A percentile compares a stretch with the other conserved stretches of the same genome.
Evolutionary conservation across 2,329 filamentous ascomycete genomes (phyloP).

Genomic region (Aspergillus sp.): DNA sequence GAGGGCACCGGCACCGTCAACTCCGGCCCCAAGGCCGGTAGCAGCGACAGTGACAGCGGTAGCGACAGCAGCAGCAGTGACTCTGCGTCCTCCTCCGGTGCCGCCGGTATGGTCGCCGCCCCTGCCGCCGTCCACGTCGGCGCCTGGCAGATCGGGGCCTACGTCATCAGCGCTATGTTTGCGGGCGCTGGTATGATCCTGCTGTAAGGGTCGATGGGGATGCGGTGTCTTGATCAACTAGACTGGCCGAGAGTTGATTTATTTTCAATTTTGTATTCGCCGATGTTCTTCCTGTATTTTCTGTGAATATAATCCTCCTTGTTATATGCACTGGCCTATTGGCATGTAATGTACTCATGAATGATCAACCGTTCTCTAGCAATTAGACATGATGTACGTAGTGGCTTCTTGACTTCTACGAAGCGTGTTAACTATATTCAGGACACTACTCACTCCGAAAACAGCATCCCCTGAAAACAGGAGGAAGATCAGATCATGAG

Average conservation of each 20-base stretch:
- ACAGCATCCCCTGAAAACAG: too few species aligned
- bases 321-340: too few species aligned
- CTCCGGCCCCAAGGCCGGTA: slow-evolving; percentile 18
- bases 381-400: too few species aligned
- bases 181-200: slow-evolving; percentile 40
- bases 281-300: neutral
- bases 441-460: too few species aligned
- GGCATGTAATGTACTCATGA: neutral
- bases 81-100: slow-evolving; percentile 19
- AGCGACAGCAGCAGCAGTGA: slow-evolving; percentile 18
- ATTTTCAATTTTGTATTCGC: neutral
- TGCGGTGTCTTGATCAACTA: slow-evolving; percentile 3
- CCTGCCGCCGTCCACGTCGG: slow-evolving; percentile 32
- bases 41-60: slow-evolving; percentile 31
- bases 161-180: slow-evolving; percentile 34
- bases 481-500: too few species aligned
- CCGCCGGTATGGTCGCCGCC: slow-evolving; percentile 19
- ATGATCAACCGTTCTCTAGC: neutral
- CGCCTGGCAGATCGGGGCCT: slow-evolving; percentile 33
- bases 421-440: too few species aligned
- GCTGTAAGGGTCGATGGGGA: slow-evolving; percentile 29
- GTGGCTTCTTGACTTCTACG: too few species aligned
- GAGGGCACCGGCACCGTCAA: slow-evolving; percentile 3
- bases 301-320: neutral
- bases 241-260: slow-evolving; percentile 1